Base-by-base conservation (phyloP, 1,284 basidiomycete genomes). In the Lignosus rhinocerotis region DNA sequence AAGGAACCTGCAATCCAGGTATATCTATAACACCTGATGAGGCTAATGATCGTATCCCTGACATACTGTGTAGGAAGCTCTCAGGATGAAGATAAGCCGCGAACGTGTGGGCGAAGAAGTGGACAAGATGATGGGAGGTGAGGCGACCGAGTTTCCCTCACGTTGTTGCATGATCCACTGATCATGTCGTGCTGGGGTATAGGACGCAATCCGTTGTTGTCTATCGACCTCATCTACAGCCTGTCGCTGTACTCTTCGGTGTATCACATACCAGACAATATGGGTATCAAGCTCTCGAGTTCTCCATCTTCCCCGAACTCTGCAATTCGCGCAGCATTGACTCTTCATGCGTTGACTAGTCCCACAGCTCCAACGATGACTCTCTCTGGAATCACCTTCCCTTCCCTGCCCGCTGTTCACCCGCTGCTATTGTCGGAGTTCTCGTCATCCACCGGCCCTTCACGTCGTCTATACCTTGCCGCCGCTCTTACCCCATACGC, bases 61-160 rank as follows among this genome's bases (percentile, higher is more conserved):
- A 19, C 6, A 5, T 6, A 12, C 1, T 0, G 16, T 52, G 16
- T 25, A 94, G 93, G 76, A 81, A 51, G 90, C 88, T 0, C 76
- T 98, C 10, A 75, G 84, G 4, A 79, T 78, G 2, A 96, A 96
- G 72, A 92, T 98, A 41, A 90, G 90, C 47, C 84, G 91, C 58
- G 95, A 97, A 74, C 84, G 95, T n/a, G 85, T 94, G 8, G 94
- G 94, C 0, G 90, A 90, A 63, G 95, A 98, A 71, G 69, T 96
- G 6, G 84, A 88, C 62, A 98, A 97, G 72, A 97, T 96, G 92
- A 80, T 97, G 68, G 86, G 88, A 79, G 88, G 93, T 90, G 32
- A 30, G 14, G 12, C 25, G 10, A 12, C 6, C 19, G 19, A 19
- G 21, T 30, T 19, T 10, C 11, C n/a, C 21, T 12, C 12, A 10